Evolutionary conservation across 768 basidiomycete genomes (phyloP).

Genomic region (Bullera alba): DNA sequence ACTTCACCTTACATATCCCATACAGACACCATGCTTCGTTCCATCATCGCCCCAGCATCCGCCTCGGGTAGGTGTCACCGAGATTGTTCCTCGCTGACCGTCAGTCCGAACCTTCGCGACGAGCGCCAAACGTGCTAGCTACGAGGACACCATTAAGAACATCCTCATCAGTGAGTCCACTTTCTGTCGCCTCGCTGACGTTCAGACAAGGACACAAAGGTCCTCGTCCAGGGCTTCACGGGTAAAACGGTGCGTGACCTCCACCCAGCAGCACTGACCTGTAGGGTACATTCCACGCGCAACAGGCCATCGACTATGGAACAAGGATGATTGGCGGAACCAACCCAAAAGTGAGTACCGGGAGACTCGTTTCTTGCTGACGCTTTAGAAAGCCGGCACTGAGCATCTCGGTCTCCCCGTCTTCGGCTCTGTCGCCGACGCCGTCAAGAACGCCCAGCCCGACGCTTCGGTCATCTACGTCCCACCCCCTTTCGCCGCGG

Average conservation of each 20-base stretch:
- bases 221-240: conserved; percentile 72
- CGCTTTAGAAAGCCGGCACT: conserved; percentile 74
- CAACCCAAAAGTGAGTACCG: conserved; percentile 50
- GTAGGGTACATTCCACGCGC: conserved; percentile 91
- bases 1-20: too few species aligned
- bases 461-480: conserved; percentile 97
- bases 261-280: not conserved
- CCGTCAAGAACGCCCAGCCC: conserved; percentile 74
- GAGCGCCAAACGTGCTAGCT: conserved; percentile 65
- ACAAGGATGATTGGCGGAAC: conserved; percentile 98
- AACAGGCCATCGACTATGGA: conserved; percentile 86
- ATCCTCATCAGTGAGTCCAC: conserved; percentile 59
- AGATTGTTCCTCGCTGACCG: too few species aligned
- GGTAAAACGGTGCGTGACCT: conserved; percentile 76
- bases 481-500: conserved; percentile 90
- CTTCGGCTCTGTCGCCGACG: conserved; percentile 86
- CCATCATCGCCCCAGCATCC: too few species aligned
- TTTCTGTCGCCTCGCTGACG: not conserved
- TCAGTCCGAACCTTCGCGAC: conserved; percentile 65
- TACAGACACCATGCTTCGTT: too few species aligned
- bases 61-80: too few species aligned
- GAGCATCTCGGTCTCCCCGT: conserved; percentile 92
- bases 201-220: conserved; percentile 64
- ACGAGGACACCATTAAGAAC: conserved; percentile 85
- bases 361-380: not conserved